Evolutionary conservation across 768 basidiomycete species (phyloP).

Genomic region (Russula brevipes): DNA sequence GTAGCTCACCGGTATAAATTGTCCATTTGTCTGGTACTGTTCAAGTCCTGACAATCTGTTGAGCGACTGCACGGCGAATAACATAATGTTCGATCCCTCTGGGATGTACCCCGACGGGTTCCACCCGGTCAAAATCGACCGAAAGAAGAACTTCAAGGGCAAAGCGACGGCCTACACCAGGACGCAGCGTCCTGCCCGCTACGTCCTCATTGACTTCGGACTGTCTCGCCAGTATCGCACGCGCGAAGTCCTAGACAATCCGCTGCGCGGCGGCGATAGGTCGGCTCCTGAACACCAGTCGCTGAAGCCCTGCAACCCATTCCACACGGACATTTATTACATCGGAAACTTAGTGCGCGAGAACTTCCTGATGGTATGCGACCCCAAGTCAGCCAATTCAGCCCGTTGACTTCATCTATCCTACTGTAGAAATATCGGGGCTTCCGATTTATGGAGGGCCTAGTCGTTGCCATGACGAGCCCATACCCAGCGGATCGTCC

Average conservation of each 20-base stretch:
- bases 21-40: background rate
- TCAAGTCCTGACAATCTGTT: background rate
- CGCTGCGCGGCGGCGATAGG: constrained; percentile 41
- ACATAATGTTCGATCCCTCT: constrained; percentile 32
- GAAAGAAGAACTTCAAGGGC: constrained; percentile 27
- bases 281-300: constrained; percentile 34
- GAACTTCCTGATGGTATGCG: constrained; percentile 29
- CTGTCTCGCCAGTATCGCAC: constrained; percentile 29
- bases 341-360: constrained; percentile 33
- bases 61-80: constrained; percentile 23
- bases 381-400: background rate
- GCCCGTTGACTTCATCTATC: background rate
- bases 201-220: constrained; percentile 31
- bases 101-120: constrained; percentile 29
- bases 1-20: constrained; percentile 33
- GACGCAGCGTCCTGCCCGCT: constrained; percentile 29
- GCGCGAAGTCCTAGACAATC: constrained; percentile 27
- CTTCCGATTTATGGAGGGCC: constrained; percentile 28
- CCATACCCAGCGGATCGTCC: constrained; percentile 30
- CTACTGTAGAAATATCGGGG: constrained; percentile 25
- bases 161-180: constrained; percentile 25
- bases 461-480: constrained; percentile 30
- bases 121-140: constrained; percentile 26
- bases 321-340: constrained; percentile 35
- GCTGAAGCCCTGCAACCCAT: constrained; percentile 29